Evolutionary conservation across 2,329 filamentous ascomycete species (phyloP).

Genomic region (Talaromyces sp.): DNA sequence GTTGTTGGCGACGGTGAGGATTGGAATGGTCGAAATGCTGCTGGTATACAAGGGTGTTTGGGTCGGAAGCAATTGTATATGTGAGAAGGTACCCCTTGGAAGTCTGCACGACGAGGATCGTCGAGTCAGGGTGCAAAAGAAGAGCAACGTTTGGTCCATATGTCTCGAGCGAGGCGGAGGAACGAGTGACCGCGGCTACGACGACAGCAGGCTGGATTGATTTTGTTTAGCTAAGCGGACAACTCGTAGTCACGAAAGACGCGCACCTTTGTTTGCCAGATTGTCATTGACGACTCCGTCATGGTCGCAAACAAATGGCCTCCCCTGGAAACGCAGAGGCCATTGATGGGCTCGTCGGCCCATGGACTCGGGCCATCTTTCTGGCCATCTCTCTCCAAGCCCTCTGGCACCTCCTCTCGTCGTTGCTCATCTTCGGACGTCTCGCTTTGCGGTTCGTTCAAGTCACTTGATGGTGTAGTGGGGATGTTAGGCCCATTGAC

Average conservation of each 20-base stretch:
- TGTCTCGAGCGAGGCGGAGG: slow-evolving; percentile 67
- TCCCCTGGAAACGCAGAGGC: slow-evolving; percentile 69
- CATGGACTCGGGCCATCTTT: slow-evolving; percentile 29
- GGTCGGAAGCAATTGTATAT: slow-evolving; percentile 83
- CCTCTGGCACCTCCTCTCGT: slow-evolving; percentile 18
- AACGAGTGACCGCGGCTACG: slow-evolving; percentile 78
- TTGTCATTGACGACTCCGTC: slow-evolving; percentile 75
- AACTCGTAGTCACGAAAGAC: slow-evolving; percentile 13
- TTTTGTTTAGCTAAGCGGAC: slow-evolving; percentile 18
- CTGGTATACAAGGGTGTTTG: slow-evolving; percentile 76
- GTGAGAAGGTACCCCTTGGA: slow-evolving; percentile 83
- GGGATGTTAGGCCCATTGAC: slow-evolving; percentile 40
- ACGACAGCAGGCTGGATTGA: slow-evolving; percentile 71
- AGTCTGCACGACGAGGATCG: slow-evolving; percentile 87
- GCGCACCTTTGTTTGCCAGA: slow-evolving; percentile 91
- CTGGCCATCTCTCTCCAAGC: slow-evolving; percentile 23
- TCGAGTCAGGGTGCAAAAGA: slow-evolving; percentile 82
- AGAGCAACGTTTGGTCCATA: slow-evolving; percentile 85
- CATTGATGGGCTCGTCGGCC: slow-evolving; percentile 63
- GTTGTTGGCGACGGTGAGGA: slow-evolving; percentile 41
- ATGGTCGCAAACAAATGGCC: slow-evolving; percentile 85
- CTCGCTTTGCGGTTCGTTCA: slow-evolving; percentile 11
- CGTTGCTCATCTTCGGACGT: slow-evolving; percentile 11
- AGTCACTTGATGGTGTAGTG: slow-evolving; percentile 20
- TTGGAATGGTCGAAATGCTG: slow-evolving; percentile 60